A percentile compares a stretch with the other conserved stretches of the same genome.
phyloP scores from a whole-genome alignment of 2,329 filamentous ascomycete species.

The Cryphonectria carpinicola region DNA sequence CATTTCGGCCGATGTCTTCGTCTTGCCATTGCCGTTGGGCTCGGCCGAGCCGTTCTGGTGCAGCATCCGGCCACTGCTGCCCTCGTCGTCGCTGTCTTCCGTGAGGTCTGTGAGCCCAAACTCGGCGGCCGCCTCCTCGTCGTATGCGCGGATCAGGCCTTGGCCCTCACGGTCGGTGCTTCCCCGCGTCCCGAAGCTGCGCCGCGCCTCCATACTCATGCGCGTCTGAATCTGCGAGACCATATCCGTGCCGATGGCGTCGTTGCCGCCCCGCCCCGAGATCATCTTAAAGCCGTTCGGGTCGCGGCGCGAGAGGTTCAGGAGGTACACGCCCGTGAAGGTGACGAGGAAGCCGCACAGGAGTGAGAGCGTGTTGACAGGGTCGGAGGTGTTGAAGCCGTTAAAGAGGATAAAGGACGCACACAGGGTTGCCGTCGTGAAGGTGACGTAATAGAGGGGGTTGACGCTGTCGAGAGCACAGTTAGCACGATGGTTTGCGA shows the following conservation, averaged over 20 bases:
- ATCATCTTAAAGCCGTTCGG: constrained; percentile 75
- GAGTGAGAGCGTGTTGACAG: constrained; percentile 89
- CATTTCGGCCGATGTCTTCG: constrained; percentile 51
- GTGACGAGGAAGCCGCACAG: constrained; percentile 93
- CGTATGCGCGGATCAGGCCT: constrained; percentile 85
- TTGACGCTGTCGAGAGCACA: constrained; percentile 68
- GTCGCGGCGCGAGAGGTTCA: constrained; percentile 93
- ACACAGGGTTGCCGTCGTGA: constrained; percentile 90
- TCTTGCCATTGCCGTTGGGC: constrained; percentile 43
- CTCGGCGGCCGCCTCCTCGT: constrained; percentile 75
- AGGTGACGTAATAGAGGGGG: constrained; percentile 95
- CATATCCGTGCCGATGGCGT: constrained; percentile 88
- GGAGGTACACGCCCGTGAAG: constrained; percentile 91
- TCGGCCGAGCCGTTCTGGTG: constrained; percentile 43
- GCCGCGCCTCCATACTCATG: constrained; percentile 86
- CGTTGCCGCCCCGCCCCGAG: constrained; percentile 64
- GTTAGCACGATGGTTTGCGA: constrained; percentile 35
- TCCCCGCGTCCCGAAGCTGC: constrained; percentile 70
- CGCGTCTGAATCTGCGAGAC: constrained; percentile 88
- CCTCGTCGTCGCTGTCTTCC: constrained; percentile 74
- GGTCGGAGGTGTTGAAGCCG: constrained; percentile 93
- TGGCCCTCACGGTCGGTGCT: constrained; percentile 68
- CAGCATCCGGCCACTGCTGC: constrained; percentile 41
- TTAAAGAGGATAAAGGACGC: constrained; percentile 96
- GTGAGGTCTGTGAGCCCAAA: constrained; percentile 80